Base-by-base conservation (phyloP, 2,329 filamentous ascomycete species). In the Cladosporium oxysporum region DNA sequence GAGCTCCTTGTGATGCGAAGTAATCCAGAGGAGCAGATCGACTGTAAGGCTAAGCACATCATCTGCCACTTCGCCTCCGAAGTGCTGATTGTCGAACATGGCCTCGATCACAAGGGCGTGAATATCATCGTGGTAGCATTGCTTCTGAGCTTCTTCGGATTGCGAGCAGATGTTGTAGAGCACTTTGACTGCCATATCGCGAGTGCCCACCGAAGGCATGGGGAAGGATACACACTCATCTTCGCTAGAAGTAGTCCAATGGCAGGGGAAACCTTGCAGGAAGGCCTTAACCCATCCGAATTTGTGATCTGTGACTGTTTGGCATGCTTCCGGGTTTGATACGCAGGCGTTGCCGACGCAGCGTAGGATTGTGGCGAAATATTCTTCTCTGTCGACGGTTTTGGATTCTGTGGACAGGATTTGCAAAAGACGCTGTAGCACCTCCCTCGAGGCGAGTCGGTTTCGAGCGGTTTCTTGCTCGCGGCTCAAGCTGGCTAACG, bases 151-250 rank as follows among this genome's bases (percentile, higher is more conserved):
- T 26, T 65, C 47, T 47, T 73, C 72, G 31, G 70, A 71, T 71
- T 80, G 58, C 79, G 49, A 57, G 50, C 61, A 63, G 23, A 63
- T 41, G 66, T 83, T 83, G 71, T 79, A 78, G 14, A 82, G 69
- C 1, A 81, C 80, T 47, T 76, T 79, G 35, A 79, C 71, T 55
- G 78, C 73, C 11, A 74, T 55, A 10, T 59, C 37, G n/a, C 57
- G 57, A 31, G 52, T 55, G 10, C 28, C 23, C 18, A 33, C 52
- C n/a, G 52, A 3, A 55, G 52, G 52, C 52, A 55, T 55, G 2
- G 52, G 52, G 4, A 55, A 33, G 5, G 28, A 28, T 33, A 31
- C 18, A 21, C 28, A 7, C 12, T 5, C 52, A 2, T 52, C 49
- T 18, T 33, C 52, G 7, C 11, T 31, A 1, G 29, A 33, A n/a